These are phyloP conservation scores for Lasiodiplodia sp. DNA, from an alignment of 2,329 filamentous ascomycete species.

Conservation along the genomic window DNA sequence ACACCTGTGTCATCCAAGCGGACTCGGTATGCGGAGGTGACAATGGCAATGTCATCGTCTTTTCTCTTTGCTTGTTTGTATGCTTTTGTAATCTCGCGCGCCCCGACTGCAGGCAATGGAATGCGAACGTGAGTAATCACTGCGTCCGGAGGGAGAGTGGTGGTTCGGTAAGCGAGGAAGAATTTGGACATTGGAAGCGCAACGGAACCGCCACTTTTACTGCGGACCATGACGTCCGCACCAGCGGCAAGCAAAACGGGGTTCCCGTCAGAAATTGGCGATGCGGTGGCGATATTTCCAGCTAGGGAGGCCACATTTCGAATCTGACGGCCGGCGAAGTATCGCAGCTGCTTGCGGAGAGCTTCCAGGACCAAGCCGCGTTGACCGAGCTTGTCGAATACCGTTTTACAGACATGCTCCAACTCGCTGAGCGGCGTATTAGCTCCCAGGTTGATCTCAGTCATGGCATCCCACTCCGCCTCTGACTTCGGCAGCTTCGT, in stretches of 20 bases:
- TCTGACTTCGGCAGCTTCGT: slow-evolving; percentile 50
- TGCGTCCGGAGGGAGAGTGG: slow-evolving; percentile 78
- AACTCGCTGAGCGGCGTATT: slow-evolving; percentile 92
- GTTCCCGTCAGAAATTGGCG: slow-evolving; percentile 93
- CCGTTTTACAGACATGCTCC: slow-evolving; percentile 80
- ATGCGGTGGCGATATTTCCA: slow-evolving; percentile 90
- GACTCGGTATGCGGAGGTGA: slow-evolving; percentile 83
- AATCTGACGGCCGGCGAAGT: slow-evolving; percentile 93
- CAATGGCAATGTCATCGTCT: slow-evolving; percentile 97
- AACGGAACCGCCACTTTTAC: slow-evolving; percentile 68
- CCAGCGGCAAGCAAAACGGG: slow-evolving; percentile 88
- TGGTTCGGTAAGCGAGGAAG: slow-evolving; percentile 88
- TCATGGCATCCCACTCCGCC: slow-evolving; percentile 38
- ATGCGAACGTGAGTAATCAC: slow-evolving; percentile 84
- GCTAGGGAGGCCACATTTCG: slow-evolving; percentile 94
- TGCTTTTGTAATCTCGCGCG: slow-evolving; percentile 80
- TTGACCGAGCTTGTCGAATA: slow-evolving; percentile 59
- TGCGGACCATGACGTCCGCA: slow-evolving; percentile 78
- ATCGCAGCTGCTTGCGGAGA: slow-evolving; percentile 92
- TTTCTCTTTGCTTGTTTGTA: slow-evolving; percentile 98
- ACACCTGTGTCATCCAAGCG: slow-evolving; percentile 70
- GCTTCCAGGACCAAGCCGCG: slow-evolving; percentile 53
- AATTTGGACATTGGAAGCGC: slow-evolving; percentile 77
- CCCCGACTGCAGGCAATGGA: slow-evolving; percentile 69
- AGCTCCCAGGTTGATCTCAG: slow-evolving; percentile 77